Conservation (phyloP, 2,329 filamentous ascomycete genomes). For the Phaeosphaeriaceae sp. region DNA sequence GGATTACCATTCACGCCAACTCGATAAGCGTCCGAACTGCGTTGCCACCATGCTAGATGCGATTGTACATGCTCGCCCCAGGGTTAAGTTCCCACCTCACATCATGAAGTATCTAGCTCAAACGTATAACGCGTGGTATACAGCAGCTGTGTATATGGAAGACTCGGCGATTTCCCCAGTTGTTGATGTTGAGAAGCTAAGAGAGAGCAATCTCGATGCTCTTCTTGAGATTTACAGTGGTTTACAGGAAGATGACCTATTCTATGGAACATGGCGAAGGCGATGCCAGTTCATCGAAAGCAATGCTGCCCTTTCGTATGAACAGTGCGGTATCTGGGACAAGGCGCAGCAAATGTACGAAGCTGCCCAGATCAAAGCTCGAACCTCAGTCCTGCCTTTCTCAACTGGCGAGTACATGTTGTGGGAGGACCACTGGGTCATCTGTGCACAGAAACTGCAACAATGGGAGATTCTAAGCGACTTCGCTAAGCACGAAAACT, state of each 20-base stretch:
- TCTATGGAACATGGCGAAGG: slow-evolving; percentile 95
- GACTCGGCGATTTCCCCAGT: slow-evolving; percentile 84
- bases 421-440: slow-evolving; percentile 99
- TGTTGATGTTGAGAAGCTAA: slow-evolving; percentile 80
- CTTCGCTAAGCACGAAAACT: slow-evolving; percentile 98
- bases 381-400: slow-evolving; percentile 94
- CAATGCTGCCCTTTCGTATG: slow-evolving; percentile 94
- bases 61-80: slow-evolving; percentile 80
- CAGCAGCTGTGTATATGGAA: slow-evolving; percentile 88
- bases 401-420: slow-evolving; percentile 97
- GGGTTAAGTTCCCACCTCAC: slow-evolving; percentile 92
- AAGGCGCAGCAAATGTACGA: slow-evolving; percentile 98
- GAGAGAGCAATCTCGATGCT: slow-evolving; percentile 95
- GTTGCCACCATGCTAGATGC: slow-evolving; percentile 91
- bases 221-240: slow-evolving; percentile 91
- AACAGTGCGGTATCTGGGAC: slow-evolving; percentile 99
- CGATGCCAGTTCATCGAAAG: slow-evolving; percentile 97
- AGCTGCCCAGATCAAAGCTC: slow-evolving; percentile 93
- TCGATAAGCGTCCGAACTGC: slow-evolving; percentile 94
- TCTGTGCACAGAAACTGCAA: slow-evolving; percentile 96
- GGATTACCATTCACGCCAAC: slow-evolving; percentile 92
- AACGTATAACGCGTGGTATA: slow-evolving; percentile 97
- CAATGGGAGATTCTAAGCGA: slow-evolving; percentile 99
- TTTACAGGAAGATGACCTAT: slow-evolving; percentile 93
- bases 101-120: slow-evolving; percentile 94